A percentile compares a stretch with the other conserved stretches of the same genome.
These are phyloP conservation scores for Akebia trifoliata DNA, from an alignment of 164 flowering plant species.

Conservation along the genomic window DNA sequence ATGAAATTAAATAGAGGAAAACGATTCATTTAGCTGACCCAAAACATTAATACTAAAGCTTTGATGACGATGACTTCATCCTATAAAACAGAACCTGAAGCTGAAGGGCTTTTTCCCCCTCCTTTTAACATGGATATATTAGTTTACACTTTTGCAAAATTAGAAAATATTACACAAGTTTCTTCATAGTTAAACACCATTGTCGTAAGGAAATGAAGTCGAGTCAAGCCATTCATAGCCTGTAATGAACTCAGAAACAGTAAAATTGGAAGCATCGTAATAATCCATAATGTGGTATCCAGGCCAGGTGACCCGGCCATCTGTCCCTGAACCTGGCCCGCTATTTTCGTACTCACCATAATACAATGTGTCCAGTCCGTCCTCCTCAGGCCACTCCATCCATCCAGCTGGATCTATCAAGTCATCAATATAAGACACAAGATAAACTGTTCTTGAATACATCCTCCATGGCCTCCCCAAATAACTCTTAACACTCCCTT, in stretches of 20 bases:
- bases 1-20: too few species aligned
- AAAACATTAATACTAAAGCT: too few species aligned
- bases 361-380: slow-evolving; percentile 48
- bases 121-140: too few species aligned
- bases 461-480: slow-evolving; percentile 82
- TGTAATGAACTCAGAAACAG: slow-evolving; percentile 53
- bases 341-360: slow-evolving; percentile 68
- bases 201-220: slow-evolving; percentile 72
- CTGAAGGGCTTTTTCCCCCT: too few species aligned
- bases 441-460: slow-evolving; percentile 51
- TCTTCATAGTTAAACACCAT: slow-evolving; percentile 52
- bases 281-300: slow-evolving; percentile 66
- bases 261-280: slow-evolving; percentile 53
- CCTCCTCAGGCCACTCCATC: slow-evolving; percentile 49
- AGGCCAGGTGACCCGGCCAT: slow-evolving; percentile 53
- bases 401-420: slow-evolving; percentile 60
- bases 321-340: slow-evolving; percentile 60
- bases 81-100: too few species aligned
- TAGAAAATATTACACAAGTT: too few species aligned
- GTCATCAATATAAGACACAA: slow-evolving; percentile 63
- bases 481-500: slow-evolving; percentile 38
- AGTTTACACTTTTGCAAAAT: too few species aligned
- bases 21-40: too few species aligned
- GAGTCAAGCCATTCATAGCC: slow-evolving; percentile 70
- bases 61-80: too few species aligned